phyloP scores from a whole-genome alignment of 768 basidiomycete genomes.

The Chlorophyllum brunneum region DNA sequence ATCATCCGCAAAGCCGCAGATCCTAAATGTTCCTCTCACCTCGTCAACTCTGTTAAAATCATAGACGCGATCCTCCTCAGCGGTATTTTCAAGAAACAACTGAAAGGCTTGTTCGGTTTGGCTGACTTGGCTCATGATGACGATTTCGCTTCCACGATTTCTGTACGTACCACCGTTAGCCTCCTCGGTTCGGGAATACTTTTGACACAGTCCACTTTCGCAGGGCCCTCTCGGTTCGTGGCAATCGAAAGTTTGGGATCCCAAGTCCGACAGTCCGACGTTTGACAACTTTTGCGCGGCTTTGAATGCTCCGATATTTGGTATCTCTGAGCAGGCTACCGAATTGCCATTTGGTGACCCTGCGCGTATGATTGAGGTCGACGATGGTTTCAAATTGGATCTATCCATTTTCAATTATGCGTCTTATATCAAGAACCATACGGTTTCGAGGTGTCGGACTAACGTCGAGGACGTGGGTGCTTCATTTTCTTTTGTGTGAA shows the following conservation, averaged over 20 bases:
- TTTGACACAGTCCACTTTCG: background rate
- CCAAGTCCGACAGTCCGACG: slow-evolving; percentile 50
- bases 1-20: slow-evolving; percentile 71
- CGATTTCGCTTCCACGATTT: slow-evolving; percentile 71
- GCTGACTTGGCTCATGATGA: slow-evolving; percentile 62
- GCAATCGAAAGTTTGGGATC: slow-evolving; percentile 90
- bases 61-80: slow-evolving; percentile 61
- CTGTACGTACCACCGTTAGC: slow-evolving; percentile 32
- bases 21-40: slow-evolving; percentile 51
- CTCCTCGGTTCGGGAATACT: background rate
- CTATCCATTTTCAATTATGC: slow-evolving; percentile 70
- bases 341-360: slow-evolving; percentile 46
- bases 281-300: slow-evolving; percentile 71
- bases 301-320: slow-evolving; percentile 40
- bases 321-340: slow-evolving; percentile 21
- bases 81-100: slow-evolving; percentile 38
- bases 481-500: background rate
- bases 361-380: slow-evolving; percentile 43
- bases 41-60: slow-evolving; percentile 51
- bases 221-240: slow-evolving; percentile 57
- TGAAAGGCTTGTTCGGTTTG: slow-evolving; percentile 81
- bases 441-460: slow-evolving; percentile 1
- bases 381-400: slow-evolving; percentile 48
- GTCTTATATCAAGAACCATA: slow-evolving; percentile 58
- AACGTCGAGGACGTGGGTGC: slow-evolving; percentile 31